phyloP scores from a whole-genome alignment of 179 eudicot genomes.

The Spergularia azorica region DNA sequence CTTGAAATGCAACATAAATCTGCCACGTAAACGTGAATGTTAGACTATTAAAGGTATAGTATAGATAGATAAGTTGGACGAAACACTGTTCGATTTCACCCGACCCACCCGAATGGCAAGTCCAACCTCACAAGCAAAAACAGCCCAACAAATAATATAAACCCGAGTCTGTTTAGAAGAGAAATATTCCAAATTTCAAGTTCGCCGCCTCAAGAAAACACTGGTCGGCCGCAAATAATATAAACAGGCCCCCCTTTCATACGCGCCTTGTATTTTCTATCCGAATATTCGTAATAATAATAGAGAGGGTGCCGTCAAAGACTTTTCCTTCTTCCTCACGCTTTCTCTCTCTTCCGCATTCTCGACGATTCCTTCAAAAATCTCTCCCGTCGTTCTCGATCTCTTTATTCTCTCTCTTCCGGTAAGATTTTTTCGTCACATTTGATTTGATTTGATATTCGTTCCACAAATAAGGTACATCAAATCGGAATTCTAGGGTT shows the following conservation, averaged over 20 bases:
- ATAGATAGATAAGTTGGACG: no score
- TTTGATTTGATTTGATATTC: neutral
- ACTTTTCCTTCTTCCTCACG: constrained; percentile 1
- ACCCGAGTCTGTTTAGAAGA: no score
- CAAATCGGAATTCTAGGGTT: constrained; percentile 18
- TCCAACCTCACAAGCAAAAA: neutral
- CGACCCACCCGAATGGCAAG: no score
- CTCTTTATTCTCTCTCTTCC: neutral
- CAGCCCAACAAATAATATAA: neutral
- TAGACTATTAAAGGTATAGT: no score
- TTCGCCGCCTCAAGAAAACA: neutral
- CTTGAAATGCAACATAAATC: no score
- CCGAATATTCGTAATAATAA: neutral
- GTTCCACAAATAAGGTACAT: neutral
- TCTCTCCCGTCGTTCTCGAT: neutral
- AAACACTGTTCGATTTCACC: no score
- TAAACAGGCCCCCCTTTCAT: neutral
- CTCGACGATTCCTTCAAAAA: neutral
- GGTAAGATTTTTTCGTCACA: constrained; percentile 27
- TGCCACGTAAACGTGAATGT: no score
- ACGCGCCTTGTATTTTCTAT: neutral
- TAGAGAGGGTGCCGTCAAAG: neutral
- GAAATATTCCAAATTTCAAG: neutral
- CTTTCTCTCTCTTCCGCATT: neutral
- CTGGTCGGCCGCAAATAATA: neutral